A percentile compares a stretch with the other conserved stretches of the same genome.
Evolutionary conservation across 1,139 yeast species (phyloP).

Genomic region (Arxiozyma telluris): DNA sequence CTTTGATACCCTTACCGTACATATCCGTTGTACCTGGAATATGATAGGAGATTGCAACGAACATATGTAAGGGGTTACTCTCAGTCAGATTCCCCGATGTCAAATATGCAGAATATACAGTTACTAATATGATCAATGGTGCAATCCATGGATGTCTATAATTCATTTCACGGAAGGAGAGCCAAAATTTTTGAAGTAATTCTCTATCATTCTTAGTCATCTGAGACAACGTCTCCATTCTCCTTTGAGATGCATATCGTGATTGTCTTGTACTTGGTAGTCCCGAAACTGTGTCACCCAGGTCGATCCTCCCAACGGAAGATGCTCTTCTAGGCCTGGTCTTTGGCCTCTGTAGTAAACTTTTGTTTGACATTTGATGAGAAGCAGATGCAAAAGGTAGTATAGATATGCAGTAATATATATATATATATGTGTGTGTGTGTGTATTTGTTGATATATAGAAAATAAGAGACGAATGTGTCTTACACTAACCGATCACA

Average conservation of each 20-base stretch:
- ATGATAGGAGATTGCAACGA: slow-evolving; percentile 64
- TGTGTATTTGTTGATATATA: background rate
- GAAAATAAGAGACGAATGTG: no score
- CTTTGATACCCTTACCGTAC: slow-evolving; percentile 84
- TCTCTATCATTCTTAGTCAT: slow-evolving; percentile 18
- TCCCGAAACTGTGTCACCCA: slow-evolving; percentile 29
- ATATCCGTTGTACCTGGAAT: slow-evolving; percentile 34
- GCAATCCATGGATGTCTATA: slow-evolving; percentile 74
- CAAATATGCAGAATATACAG: slow-evolving; percentile 36
- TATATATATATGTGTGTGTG: no score
- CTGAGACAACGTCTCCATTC: slow-evolving; percentile 18
- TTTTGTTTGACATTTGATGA: background rate
- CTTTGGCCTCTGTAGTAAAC: background rate
- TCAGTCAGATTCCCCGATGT: slow-evolving; percentile 46
- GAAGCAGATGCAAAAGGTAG: background rate
- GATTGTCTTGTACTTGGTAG: slow-evolving; percentile 20
- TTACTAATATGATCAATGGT: slow-evolving; percentile 46
- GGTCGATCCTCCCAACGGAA: slow-evolving; percentile 28
- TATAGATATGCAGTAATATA: background rate
- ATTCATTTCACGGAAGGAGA: slow-evolving; percentile 48
- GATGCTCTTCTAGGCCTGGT: slow-evolving; percentile 24
- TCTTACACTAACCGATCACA: no score
- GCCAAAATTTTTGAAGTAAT: slow-evolving; percentile 38
- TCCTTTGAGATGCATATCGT: slow-evolving; percentile 19
- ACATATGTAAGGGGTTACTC: slow-evolving; percentile 54